A percentile compares a stretch with the other conserved stretches of the same genome.
phyloP scores from a whole-genome alignment of 352 stramenopile genomes.

The Globisporangium canariense region DNA sequence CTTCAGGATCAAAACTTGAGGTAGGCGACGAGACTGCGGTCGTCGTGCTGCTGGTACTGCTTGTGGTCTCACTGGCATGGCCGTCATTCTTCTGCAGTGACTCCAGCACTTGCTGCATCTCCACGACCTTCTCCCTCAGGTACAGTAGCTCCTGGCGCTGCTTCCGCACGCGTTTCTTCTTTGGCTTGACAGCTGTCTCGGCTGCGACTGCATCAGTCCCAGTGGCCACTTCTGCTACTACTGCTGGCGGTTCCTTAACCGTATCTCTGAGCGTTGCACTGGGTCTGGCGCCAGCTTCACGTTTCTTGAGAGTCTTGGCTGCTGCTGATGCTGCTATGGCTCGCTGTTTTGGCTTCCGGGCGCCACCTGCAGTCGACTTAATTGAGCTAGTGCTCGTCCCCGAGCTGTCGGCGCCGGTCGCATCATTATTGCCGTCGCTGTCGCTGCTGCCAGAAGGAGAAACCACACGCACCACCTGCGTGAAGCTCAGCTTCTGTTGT shows the following conservation, averaged over 20 bases:
- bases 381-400: neutral
- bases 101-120: conserved; percentile 12
- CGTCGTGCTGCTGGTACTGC: neutral
- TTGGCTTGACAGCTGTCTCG: conserved; percentile 3
- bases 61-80: neutral
- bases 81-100: neutral
- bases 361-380: neutral
- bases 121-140: conserved; percentile 12
- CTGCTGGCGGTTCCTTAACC: neutral
- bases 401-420: neutral
- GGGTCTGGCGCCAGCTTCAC: no score
- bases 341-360: neutral
- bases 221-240: neutral
- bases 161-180: conserved; percentile 15
- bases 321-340: neutral
- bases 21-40: neutral
- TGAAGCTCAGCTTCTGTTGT: neutral
- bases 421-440: neutral
- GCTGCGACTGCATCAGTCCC: neutral
- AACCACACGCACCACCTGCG: neutral
- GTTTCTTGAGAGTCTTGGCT: neutral
- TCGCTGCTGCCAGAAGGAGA: neutral
- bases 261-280: neutral
- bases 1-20: neutral
- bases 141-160: conserved; percentile 13